Conservation (phyloP, 345 rosid genomes). For the Cardiospermum halicacabum region DNA sequence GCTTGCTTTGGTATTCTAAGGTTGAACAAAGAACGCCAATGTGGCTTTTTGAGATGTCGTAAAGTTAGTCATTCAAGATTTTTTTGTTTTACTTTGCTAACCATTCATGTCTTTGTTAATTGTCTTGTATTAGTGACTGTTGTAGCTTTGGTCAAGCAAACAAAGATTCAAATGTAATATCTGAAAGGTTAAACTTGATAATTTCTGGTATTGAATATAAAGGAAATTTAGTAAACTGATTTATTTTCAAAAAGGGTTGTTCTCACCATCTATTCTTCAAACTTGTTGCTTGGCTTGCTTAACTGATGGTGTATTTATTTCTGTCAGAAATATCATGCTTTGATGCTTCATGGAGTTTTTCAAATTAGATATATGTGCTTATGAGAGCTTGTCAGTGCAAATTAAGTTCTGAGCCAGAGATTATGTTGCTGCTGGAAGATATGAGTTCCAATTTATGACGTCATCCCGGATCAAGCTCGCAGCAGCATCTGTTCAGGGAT, state of each 20-base stretch:
- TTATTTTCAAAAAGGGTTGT: background rate
- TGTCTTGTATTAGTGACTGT: background rate
- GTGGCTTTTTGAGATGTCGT: background rate
- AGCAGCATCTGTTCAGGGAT: slow-evolving; percentile 5
- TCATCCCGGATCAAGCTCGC: slow-evolving; percentile 8
- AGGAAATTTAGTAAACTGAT: background rate
- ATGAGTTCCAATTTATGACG: slow-evolving; percentile 14
- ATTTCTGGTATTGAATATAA: background rate
- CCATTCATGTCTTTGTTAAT: background rate
- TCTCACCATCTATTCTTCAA: background rate
- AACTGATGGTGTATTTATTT: slow-evolving; percentile 12
- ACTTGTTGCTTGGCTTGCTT: slow-evolving; percentile 1
- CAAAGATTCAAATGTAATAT: background rate
- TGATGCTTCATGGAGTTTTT: background rate
- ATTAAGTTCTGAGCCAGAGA: background rate
- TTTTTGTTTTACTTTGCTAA: background rate
- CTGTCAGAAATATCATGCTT: background rate
- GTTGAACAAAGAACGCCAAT: background rate
- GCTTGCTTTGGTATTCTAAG: background rate
- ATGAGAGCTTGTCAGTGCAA: background rate
- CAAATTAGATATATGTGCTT: background rate
- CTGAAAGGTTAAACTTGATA: slow-evolving; percentile 3
- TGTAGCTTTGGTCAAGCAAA: too few species aligned
- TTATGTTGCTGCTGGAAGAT: slow-evolving; percentile 6
- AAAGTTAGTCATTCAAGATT: background rate